These are phyloP conservation scores for Sungouiella thailandica DNA, from an alignment of 805 yeast genomes.

Conservation along the genomic window DNA sequence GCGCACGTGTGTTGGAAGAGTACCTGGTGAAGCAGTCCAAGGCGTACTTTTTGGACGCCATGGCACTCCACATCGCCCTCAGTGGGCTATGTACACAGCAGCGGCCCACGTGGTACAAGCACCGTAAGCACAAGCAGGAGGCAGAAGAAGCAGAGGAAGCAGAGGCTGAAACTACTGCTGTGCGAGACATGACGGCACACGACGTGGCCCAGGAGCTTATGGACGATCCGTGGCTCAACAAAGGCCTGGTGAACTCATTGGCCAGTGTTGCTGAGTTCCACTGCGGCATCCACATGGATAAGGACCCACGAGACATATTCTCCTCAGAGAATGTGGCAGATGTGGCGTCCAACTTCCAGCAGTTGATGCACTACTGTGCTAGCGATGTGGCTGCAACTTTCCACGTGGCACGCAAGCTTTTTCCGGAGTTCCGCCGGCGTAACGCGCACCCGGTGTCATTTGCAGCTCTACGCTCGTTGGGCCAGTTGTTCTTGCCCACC, in stretches of 20 bases:
- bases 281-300: constrained; percentile 64
- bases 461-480: constrained; percentile 74
- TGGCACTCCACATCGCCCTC: constrained; percentile 87
- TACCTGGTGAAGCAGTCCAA: constrained; percentile 62
- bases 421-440: constrained; percentile 59
- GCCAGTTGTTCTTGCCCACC: constrained; percentile 75
- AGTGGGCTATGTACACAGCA: constrained; percentile 93
- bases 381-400: constrained; percentile 75
- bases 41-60: constrained; percentile 82
- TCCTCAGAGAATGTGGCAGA: constrained; percentile 47
- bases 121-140: constrained; percentile 35
- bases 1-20: constrained; percentile 83
- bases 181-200: constrained; percentile 8
- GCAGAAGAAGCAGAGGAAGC: constrained; percentile 10
- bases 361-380: constrained; percentile 77
- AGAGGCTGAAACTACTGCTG: constrained; percentile 13
- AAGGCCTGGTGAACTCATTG: constrained; percentile 73
- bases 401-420: constrained; percentile 58
- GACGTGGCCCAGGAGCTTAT: constrained; percentile 23
- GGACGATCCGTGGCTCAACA: constrained; percentile 82
- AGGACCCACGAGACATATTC: constrained; percentile 63
- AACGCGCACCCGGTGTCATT: constrained; percentile 95
- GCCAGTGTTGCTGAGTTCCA: constrained; percentile 77
- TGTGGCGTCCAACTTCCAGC: constrained; percentile 52
- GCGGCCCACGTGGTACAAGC: constrained; percentile 69